These are phyloP conservation scores for Berkeleyomyces rouxiae DNA, from an alignment of 2,329 filamentous ascomycete species.

Conservation along the genomic window DNA sequence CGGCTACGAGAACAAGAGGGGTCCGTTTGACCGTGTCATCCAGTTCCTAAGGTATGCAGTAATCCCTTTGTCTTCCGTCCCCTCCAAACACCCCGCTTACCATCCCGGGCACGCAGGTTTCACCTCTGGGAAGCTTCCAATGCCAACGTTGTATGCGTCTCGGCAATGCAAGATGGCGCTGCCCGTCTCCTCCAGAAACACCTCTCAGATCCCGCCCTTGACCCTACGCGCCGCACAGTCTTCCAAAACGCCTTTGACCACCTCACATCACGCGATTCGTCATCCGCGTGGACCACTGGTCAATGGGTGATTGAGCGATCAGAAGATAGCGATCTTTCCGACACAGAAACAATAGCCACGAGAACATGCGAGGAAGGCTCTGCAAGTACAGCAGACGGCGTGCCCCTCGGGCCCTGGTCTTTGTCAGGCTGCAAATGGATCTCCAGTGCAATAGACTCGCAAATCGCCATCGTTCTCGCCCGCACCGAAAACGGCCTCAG, in stretches of 20 bases:
- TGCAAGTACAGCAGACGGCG: background rate
- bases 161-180: slow-evolving; percentile 50
- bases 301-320: slow-evolving; percentile 65
- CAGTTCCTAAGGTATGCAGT: slow-evolving; percentile 37
- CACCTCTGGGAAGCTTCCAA: slow-evolving; percentile 45
- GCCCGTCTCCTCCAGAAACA: slow-evolving; percentile 33
- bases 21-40: slow-evolving; percentile 35
- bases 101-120: slow-evolving; percentile 17
- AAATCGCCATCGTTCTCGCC: slow-evolving; percentile 43
- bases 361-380: background rate
- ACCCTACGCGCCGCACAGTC: slow-evolving; percentile 23
- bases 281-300: slow-evolving; percentile 48
- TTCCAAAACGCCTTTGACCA: slow-evolving; percentile 36
- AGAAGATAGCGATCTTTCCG: slow-evolving; percentile 52
- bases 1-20: slow-evolving; percentile 39
- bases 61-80: background rate
- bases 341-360: slow-evolving; percentile 46
- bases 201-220: slow-evolving; percentile 21
- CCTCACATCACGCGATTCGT: slow-evolving; percentile 34
- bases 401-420: slow-evolving; percentile 38
- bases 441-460: slow-evolving; percentile 46
- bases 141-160: slow-evolving; percentile 46
- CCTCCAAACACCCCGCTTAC: no score
- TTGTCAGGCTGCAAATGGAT: slow-evolving; percentile 60
- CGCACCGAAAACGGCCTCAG: slow-evolving; percentile 38